phyloP scores from a whole-genome alignment of 164 flowering plant genomes.

The Platanus orientalis region DNA sequence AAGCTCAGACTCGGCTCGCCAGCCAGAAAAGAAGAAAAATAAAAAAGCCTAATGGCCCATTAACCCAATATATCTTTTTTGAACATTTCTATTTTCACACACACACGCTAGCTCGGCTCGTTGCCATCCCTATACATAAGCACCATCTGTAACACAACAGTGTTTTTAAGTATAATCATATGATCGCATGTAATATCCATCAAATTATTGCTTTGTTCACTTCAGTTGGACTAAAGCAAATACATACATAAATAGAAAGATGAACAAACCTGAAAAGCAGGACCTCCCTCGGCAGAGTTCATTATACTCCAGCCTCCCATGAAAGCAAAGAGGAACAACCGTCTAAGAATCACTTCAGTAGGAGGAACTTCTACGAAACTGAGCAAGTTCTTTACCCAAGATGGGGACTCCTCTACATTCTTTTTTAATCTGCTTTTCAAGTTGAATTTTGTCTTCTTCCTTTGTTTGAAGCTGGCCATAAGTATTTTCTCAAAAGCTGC shows the following conservation, averaged over 20 bases:
- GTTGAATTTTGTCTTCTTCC: conserved; percentile 88
- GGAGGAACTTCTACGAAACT: conserved; percentile 79
- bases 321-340: conserved; percentile 79
- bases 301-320: conserved; percentile 93
- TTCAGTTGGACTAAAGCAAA: neutral
- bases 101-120: too few species aligned
- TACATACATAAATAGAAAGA: neutral
- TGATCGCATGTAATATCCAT: too few species aligned
- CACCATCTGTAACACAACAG: too few species aligned
- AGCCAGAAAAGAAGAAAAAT: too few species aligned
- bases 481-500: conserved; percentile 89
- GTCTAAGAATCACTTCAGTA: conserved; percentile 65
- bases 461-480: conserved; percentile 62
- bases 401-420: conserved; percentile 93
- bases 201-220: too few species aligned
- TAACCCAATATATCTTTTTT: too few species aligned
- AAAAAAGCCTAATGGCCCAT: too few species aligned
- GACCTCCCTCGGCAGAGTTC: conserved; percentile 94
- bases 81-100: too few species aligned
- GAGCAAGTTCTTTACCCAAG: conserved; percentile 78
- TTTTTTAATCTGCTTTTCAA: conserved; percentile 77
- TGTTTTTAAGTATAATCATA: too few species aligned
- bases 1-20: too few species aligned
- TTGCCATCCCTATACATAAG: too few species aligned
- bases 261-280: conserved; percentile 89